phyloP scores from a whole-genome alignment of 2,329 filamentous ascomycete genomes.

The Arthrobotrys musiformis region DNA sequence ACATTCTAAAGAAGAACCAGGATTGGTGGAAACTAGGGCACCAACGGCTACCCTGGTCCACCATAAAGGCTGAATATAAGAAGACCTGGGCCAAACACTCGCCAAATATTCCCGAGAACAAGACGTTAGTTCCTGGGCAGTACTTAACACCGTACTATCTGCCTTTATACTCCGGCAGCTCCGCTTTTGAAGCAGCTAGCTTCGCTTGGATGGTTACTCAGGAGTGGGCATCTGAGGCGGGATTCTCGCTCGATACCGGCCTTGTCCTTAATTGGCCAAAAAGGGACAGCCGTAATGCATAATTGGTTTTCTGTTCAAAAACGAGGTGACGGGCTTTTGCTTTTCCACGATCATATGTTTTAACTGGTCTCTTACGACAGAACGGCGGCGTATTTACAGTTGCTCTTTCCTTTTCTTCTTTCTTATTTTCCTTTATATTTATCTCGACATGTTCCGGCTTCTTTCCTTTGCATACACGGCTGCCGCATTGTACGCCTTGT shows the following conservation, averaged over 20 bases:
- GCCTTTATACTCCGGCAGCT: conserved; percentile 52
- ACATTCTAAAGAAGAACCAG: conserved; percentile 45
- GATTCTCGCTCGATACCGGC: conserved; percentile 34
- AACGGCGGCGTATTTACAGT: conserved; percentile 16
- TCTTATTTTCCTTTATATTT: too few relatives aligned
- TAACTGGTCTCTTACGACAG: conserved; percentile 3
- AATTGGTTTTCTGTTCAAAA: not conserved
- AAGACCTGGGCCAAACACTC: conserved; percentile 48
- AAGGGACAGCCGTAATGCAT: conserved; percentile 22
- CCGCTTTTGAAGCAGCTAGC: conserved; percentile 49
- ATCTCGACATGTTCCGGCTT: not conserved
- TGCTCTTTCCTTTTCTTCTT: not conserved
- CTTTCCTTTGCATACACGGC: conserved; percentile 12
- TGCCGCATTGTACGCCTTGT: not conserved
- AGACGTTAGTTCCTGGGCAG: conserved; percentile 31
- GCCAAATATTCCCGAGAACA: conserved; percentile 14
- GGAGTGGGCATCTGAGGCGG: conserved; percentile 34
- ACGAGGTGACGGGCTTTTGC: not conserved
- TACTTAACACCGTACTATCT: conserved; percentile 50
- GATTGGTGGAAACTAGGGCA: conserved; percentile 54
- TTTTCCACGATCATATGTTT: conserved; percentile 13
- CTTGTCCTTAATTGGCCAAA: conserved; percentile 46
- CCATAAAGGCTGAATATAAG: conserved; percentile 27
- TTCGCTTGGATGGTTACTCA: conserved; percentile 55
- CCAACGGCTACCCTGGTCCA: conserved; percentile 41